These are phyloP conservation scores for Chrysosporium keratinophilum DNA, from an alignment of 2,329 filamentous ascomycete genomes.

Conservation along the genomic window DNA sequence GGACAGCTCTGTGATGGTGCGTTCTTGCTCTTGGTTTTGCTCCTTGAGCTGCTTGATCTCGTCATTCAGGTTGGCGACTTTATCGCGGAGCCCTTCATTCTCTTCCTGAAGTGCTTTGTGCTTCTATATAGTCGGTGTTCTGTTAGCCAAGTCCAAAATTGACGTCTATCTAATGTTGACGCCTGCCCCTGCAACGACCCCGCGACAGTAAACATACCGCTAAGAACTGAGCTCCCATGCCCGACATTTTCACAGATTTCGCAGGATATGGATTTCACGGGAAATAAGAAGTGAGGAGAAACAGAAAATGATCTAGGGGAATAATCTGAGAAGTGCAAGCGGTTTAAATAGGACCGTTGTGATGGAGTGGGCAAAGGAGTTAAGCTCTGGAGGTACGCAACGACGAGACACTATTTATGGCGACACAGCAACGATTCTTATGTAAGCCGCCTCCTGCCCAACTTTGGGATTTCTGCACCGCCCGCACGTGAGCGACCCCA, in stretches of 20 bases:
- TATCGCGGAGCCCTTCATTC: conserved; percentile 70
- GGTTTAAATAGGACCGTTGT: too few species aligned
- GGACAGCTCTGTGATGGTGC: conserved; percentile 90
- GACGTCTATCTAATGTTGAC: background rate
- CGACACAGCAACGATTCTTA: background rate
- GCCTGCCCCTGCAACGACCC: conserved; percentile 1
- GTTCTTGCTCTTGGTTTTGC: conserved; percentile 92
- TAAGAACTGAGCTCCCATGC: conserved; percentile 11
- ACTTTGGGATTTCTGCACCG: too few species aligned
- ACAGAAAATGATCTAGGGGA: background rate
- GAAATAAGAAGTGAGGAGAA: background rate
- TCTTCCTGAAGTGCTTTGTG: conserved; percentile 69
- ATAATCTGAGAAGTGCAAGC: background rate
- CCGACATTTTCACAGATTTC: conserved; percentile 4
- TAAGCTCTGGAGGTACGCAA: too few species aligned
- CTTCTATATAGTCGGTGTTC: conserved; percentile 10
- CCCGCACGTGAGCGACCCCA: background rate
- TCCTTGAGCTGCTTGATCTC: conserved; percentile 88
- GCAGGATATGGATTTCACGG: background rate
- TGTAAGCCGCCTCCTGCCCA: too few species aligned
- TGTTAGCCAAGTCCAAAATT: background rate
- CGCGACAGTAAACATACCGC: conserved; percentile 11
- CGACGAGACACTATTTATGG: conserved; percentile 4
- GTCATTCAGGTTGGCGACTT: conserved; percentile 75
- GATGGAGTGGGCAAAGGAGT: too few species aligned